These are phyloP conservation scores for Linum lewisii DNA, from an alignment of 345 rosid genomes.

Conservation along the genomic window DNA sequence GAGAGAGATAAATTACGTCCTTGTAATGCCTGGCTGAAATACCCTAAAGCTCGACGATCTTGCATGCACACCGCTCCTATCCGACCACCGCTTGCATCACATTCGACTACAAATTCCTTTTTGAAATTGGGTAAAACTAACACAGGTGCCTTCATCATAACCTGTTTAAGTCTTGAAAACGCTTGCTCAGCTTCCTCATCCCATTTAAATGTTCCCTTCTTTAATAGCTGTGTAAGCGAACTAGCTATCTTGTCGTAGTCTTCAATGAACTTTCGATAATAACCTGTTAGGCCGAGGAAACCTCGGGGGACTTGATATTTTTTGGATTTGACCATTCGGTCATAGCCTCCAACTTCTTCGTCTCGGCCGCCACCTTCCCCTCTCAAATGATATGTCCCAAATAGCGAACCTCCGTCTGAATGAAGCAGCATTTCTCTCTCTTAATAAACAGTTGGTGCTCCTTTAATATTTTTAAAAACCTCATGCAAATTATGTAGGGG, in stretches of 20 bases:
- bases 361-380: background rate
- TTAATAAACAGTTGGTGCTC: no score
- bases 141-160: background rate
- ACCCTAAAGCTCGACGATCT: background rate
- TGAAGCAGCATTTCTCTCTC: no score
- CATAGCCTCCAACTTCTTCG: background rate
- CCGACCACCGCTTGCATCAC: background rate
- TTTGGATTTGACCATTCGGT: background rate
- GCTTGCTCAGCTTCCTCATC: background rate
- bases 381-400: background rate
- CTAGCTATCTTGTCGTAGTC: background rate
- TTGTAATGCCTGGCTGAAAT: background rate
- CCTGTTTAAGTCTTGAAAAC: background rate
- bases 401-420: background rate
- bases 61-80: background rate
- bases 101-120: background rate
- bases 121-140: no score
- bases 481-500: no score
- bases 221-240: background rate
- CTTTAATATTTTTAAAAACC: no score
- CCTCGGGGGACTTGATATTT: background rate
- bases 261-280: background rate
- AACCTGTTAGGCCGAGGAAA: background rate
- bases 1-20: background rate
- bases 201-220: background rate